Evolutionary conservation across 2,329 filamentous ascomycete genomes (phyloP).

Genomic region (Ophiostoma novo-ulmi): DNA sequence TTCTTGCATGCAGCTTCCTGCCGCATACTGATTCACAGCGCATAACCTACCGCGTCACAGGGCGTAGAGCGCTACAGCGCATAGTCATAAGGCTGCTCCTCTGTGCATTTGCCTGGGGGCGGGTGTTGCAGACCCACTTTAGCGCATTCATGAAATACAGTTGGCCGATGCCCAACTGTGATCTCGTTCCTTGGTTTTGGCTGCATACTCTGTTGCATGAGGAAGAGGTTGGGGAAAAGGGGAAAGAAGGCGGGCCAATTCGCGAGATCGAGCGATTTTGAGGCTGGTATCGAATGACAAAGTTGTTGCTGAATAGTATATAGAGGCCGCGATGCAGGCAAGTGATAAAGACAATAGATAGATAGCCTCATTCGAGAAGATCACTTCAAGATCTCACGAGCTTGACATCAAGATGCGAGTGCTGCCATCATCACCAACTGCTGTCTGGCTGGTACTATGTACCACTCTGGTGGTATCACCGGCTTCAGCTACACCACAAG

Average conservation of each 20-base stretch:
- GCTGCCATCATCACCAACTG: not conserved
- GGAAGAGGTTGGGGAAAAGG: not conserved
- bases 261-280: not conserved
- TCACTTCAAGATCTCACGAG: not conserved
- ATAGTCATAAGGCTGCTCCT: not conserved
- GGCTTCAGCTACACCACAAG: not conserved
- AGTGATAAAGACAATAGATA: not conserved
- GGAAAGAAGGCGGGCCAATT: not conserved
- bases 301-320: not conserved
- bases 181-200: constrained; percentile 4
- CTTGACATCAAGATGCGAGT: not conserved
- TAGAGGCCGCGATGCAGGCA: not conserved
- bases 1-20: not conserved
- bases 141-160: not conserved
- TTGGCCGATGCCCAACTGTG: constrained; percentile 4
- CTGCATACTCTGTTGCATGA: constrained; percentile 2
- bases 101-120: not conserved
- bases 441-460: not conserved
- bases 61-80: not conserved
- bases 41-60: not conserved
- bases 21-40: not conserved
- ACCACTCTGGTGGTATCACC: not conserved
- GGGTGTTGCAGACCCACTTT: not conserved
- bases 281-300: not conserved
- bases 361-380: not conserved